These are phyloP conservation scores for Cladorrhinum sp. DNA, from an alignment of 2,329 filamentous ascomycete genomes.

Conservation along the genomic window DNA sequence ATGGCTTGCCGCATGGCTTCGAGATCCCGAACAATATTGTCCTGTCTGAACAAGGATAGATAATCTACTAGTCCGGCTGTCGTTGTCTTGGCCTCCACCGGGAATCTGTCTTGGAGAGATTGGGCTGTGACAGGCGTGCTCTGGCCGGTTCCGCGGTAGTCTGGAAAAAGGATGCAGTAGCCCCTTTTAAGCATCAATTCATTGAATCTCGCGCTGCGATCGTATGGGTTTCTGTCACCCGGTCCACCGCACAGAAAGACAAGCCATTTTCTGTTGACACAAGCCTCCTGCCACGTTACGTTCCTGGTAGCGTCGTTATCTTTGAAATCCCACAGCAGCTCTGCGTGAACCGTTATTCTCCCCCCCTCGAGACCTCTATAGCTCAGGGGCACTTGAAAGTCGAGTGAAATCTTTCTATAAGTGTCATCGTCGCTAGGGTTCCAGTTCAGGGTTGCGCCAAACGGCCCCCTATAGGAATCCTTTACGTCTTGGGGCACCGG, in stretches of 20 bases:
- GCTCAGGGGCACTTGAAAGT: not conserved
- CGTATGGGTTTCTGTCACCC: conserved; percentile 47
- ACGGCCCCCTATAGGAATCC: not conserved
- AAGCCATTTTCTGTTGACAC: conserved; percentile 29
- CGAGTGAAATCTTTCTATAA: not conserved
- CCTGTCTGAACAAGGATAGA: conserved; percentile 65
- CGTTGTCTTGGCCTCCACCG: conserved; percentile 47
- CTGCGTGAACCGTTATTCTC: not conserved
- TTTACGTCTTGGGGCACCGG: not conserved
- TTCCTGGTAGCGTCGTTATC: not conserved
- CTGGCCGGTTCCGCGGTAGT: conserved; percentile 70
- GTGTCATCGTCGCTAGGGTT: not conserved
- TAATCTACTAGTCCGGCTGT: conserved; percentile 59
- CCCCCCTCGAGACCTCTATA: not conserved
- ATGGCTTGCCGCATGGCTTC: conserved; percentile 65
- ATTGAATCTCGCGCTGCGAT: conserved; percentile 42
- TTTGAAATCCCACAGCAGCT: not conserved
- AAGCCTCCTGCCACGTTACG: not conserved
- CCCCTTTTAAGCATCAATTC: conserved; percentile 60
- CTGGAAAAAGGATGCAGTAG: conserved; percentile 65
- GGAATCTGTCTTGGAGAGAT: conserved; percentile 52
- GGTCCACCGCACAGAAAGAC: conserved; percentile 69
- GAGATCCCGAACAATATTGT: conserved; percentile 70
- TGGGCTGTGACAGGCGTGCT: conserved; percentile 60
- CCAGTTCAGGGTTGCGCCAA: not conserved